Conservation (phyloP, 2,329 filamentous ascomycete genomes). For the Neoarthrinium moseri region DNA sequence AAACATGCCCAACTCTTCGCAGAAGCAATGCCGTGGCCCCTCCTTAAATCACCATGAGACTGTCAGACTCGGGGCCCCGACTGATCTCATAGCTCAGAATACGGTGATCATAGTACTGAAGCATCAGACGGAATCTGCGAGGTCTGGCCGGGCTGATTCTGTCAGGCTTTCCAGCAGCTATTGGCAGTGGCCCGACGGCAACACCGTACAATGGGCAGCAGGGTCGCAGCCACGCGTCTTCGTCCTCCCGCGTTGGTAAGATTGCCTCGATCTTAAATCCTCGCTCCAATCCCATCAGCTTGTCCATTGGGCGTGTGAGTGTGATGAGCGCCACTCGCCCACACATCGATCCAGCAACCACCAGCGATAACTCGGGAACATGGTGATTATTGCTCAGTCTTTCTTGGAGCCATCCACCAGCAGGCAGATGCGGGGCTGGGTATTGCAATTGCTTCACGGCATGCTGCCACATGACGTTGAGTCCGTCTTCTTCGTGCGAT, state of each 20-base stretch:
- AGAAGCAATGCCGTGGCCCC: too few species aligned
- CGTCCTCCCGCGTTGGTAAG: constrained; percentile 45
- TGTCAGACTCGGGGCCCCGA: constrained; percentile 33
- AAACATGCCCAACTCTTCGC: too few species aligned
- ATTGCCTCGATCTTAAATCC: constrained; percentile 55
- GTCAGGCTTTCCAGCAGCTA: constrained; percentile 29
- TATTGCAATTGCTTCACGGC: constrained; percentile 22
- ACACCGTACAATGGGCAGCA: constrained; percentile 62
- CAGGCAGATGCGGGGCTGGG: constrained; percentile 28
- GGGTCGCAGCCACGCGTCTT: constrained; percentile 41
- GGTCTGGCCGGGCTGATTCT: constrained; percentile 28
- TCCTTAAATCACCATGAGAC: constrained; percentile 22
- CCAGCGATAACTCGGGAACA: constrained; percentile 68
- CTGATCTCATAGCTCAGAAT: constrained; percentile 69
- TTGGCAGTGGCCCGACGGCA: constrained; percentile 64
- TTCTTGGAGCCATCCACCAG: constrained; percentile 30
- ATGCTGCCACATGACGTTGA: constrained; percentile 31
- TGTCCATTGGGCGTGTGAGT: constrained; percentile 46
- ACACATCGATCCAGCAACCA: constrained; percentile 65
- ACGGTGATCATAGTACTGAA: constrained; percentile 70
- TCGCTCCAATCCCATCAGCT: constrained; percentile 30
- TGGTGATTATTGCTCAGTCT: constrained; percentile 62
- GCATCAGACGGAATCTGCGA: constrained; percentile 50
- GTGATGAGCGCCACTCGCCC: constrained; percentile 64
- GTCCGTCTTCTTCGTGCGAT: constrained; percentile 21